Conservation (phyloP, 805 yeast genomes). For the Ogataea methanolica region DNA sequence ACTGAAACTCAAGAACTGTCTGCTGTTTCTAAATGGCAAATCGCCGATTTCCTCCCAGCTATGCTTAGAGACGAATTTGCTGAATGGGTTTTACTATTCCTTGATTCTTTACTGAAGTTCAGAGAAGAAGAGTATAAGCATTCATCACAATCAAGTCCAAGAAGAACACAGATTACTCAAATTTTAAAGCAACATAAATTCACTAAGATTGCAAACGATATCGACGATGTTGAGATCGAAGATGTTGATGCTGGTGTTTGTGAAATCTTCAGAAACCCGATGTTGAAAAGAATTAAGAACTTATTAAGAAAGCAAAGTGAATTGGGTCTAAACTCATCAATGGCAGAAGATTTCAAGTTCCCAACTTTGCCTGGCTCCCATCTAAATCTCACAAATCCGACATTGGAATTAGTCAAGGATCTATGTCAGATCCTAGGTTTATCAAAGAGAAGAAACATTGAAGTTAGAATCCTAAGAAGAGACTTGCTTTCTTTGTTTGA, state of each 20-base stretch:
- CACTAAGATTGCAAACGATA: slow-evolving; percentile 8
- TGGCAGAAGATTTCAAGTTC: slow-evolving; percentile 60
- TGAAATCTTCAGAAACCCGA: slow-evolving; percentile 54
- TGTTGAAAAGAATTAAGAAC: slow-evolving; percentile 61
- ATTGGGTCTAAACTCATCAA: slow-evolving; percentile 53
- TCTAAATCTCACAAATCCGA: slow-evolving; percentile 56
- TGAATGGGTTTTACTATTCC: slow-evolving; percentile 76
- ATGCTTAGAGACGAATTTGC: slow-evolving; percentile 79
- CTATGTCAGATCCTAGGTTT: slow-evolving; percentile 69
- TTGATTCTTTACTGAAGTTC: slow-evolving; percentile 61
- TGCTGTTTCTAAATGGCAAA: slow-evolving; percentile 72
- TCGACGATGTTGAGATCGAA: slow-evolving; percentile 11
- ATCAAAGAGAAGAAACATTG: slow-evolving; percentile 60
- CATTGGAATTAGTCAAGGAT: slow-evolving; percentile 73
- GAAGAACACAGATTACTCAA: slow-evolving; percentile 66
- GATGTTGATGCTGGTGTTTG: slow-evolving; percentile 42
- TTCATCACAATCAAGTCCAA: slow-evolving; percentile 41
- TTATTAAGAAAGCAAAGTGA: slow-evolving; percentile 69
- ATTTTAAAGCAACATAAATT: slow-evolving; percentile 40
- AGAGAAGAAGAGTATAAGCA: slow-evolving; percentile 36
- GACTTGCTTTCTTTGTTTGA: slow-evolving; percentile 72
- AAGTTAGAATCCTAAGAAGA: slow-evolving; percentile 69
- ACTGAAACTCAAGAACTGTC: slow-evolving; percentile 40
- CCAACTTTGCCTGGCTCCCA: slow-evolving; percentile 78
- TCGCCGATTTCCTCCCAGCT: slow-evolving; percentile 66